A percentile compares a stretch with the other conserved stretches of the same genome.
phyloP scores from a whole-genome alignment of 1,284 basidiomycete species.

The Mrakiaceae sp. region DNA sequence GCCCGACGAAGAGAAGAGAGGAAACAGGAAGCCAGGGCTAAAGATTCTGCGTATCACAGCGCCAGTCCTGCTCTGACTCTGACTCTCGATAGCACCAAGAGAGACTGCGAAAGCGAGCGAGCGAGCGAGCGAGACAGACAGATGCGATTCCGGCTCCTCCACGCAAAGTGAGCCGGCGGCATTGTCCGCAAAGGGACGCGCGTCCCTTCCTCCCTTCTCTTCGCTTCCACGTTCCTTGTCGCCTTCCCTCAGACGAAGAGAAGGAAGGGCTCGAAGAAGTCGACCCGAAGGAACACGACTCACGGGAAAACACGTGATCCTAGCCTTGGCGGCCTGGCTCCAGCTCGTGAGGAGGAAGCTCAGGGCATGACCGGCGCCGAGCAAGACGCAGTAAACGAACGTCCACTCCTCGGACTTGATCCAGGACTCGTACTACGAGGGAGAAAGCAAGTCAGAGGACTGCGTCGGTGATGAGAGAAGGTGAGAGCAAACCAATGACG shows the following conservation, averaged over 20 bases:
- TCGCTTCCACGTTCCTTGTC: too few species aligned
- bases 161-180: too few species aligned
- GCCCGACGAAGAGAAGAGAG: too few species aligned
- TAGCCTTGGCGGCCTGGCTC: slow-evolving; percentile 68
- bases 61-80: too few species aligned
- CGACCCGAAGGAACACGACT: slow-evolving; percentile 8
- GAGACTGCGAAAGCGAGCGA: too few species aligned
- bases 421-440: slow-evolving; percentile 68
- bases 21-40: too few species aligned
- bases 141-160: too few species aligned
- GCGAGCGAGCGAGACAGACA: too few species aligned
- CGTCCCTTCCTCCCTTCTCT: too few species aligned
- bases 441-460: slow-evolving; percentile 12
- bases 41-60: too few species aligned
- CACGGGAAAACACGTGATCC: slow-evolving; percentile 50
- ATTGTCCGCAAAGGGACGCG: too few species aligned
- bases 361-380: slow-evolving; percentile 79
- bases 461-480: neutral
- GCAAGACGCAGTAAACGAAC: slow-evolving; percentile 76
- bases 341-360: slow-evolving; percentile 87
- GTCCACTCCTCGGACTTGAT: slow-evolving; percentile 90
- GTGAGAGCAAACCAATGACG: slow-evolving; percentile 16
- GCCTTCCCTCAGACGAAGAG: neutral
- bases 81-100: too few species aligned
- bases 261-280: neutral